These are phyloP conservation scores for Coemansia sp. DNA, from an alignment of 192 early-diverging fungal genomes.

Conservation along the genomic window DNA sequence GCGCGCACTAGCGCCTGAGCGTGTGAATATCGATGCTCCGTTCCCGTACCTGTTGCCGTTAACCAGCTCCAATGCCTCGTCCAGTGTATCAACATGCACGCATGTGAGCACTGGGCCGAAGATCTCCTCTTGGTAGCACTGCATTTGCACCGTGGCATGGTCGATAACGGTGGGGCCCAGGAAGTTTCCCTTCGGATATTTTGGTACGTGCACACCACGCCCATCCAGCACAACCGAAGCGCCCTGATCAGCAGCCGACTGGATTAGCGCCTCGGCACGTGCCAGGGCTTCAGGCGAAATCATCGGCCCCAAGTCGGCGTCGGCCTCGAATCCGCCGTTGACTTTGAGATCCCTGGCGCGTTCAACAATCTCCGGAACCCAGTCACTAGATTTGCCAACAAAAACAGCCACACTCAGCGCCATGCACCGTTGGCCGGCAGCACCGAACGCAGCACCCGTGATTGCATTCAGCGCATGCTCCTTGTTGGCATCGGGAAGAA, in stretches of 20 bases:
- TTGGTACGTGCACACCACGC: constrained; percentile 68
- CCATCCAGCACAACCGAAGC: constrained; percentile 85
- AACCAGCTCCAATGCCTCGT: constrained; percentile 87
- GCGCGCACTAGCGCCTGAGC: constrained; percentile 82
- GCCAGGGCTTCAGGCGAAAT: constrained; percentile 77
- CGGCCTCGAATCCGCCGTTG: constrained; percentile 77
- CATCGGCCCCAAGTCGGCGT: constrained; percentile 88
- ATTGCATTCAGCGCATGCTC: constrained; percentile 92
- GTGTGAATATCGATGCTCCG: constrained; percentile 86
- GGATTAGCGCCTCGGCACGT: constrained; percentile 75
- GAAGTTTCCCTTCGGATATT: constrained; percentile 93
- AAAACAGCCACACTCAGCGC: constrained; percentile 90
- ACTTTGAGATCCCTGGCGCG: constrained; percentile 82
- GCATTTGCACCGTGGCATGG: constrained; percentile 74
- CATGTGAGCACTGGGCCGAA: constrained; percentile 92
- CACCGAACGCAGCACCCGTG: constrained; percentile 92
- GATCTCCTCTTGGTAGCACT: constrained; percentile 91
- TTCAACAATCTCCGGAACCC: constrained; percentile 88
- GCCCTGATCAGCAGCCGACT: constrained; percentile 83
- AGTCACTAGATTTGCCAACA: constrained; percentile 80
- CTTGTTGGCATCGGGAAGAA: constrained; percentile 93
- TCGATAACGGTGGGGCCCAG: constrained; percentile 90
- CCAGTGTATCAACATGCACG: constrained; percentile 79
- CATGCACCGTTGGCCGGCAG: constrained; percentile 99
- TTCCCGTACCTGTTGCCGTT: constrained; percentile 91